Base-by-base conservation (phyloP, 2,329 filamentous ascomycete genomes). In the Botrytis elliptica region DNA sequence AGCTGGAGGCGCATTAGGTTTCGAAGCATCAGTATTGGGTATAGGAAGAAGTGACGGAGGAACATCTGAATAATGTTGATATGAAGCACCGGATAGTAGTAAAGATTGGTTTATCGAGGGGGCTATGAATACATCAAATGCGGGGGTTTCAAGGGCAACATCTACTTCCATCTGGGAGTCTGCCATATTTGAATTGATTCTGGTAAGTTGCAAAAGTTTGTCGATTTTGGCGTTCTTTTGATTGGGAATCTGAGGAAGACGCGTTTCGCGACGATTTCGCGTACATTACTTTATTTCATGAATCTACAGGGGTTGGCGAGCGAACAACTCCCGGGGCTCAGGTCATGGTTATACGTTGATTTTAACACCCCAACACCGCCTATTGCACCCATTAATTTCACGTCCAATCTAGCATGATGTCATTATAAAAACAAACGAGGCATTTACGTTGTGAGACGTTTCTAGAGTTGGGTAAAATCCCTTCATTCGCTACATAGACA, bases 41-140 rank as follows among this genome's bases (percentile, higher is more conserved):
- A 79, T 77, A 33, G 84, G 77, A 75, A 86, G 86, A 70, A 94
- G 88, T n/a, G 84, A 81, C 0, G 87, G 80, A 1, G 93, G 93
- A 1, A 93, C 85, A 25, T 88, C 85, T 0, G 92, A 93, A 84
- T 90, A 93, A 83, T 94, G 88, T 18, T 88, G 86, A 84, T 93
- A 94, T 59, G 92, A 91, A 65, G 86, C 86, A 81, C 92, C 92
- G 59, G 86, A 81, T 78, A 92, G 84, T 75, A 94, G 86, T 57
- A 84, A 81, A 29, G 83, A 72, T 64, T 81, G 80, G 82, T 91
- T 84, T 78, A 95, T 86, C 25, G 91, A 94, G 10, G 93, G 92
- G 22, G 92, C 91, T 75, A 92, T 84, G 83, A 91, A 93, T 75
- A 80, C 77, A 40, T 79, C 79, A 55, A 81, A 75, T 36, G 79